Evolutionary conservation across 352 stramenopile species (phyloP).

Genomic region (Vaucheria bursata): DNA sequence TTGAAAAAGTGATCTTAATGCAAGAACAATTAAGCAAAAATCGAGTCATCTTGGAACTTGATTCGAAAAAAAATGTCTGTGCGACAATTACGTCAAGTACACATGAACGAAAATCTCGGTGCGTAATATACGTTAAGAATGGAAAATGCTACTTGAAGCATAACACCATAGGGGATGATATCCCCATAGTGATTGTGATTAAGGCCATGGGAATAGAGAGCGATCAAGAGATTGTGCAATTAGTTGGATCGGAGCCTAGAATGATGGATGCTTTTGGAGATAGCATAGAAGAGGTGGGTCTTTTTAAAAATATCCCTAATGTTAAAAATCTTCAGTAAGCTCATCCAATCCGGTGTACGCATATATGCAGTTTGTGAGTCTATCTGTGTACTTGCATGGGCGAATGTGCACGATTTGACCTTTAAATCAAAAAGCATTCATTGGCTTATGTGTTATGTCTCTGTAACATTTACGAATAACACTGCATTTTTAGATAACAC

Average conservation of each 20-base stretch:
- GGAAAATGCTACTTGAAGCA: constrained; percentile 93
- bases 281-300: constrained; percentile 86
- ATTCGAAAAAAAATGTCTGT: constrained; percentile 72
- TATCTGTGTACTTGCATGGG: no score
- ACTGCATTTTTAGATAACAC: no score
- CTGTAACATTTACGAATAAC: no score
- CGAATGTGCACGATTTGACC: no score
- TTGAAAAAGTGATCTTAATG: constrained; percentile 78
- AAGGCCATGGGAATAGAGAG: constrained; percentile 95
- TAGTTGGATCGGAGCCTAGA: constrained; percentile 82
- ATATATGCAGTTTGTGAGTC: no score
- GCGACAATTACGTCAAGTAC: constrained; percentile 95
- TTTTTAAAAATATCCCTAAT: no score
- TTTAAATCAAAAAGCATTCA: no score
- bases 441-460: no score
- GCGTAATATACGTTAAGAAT: constrained; percentile 95
- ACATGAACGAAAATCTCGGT: constrained; percentile 86
- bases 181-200: constrained; percentile 91
- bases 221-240: constrained; percentile 95
- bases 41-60: constrained; percentile 96
- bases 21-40: constrained; percentile 99
- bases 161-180: constrained; percentile 91
- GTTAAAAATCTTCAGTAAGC: no score
- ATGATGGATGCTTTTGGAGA: constrained; percentile 84
- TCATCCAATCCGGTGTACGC: no score